phyloP scores from a whole-genome alignment of 108 stramenopile genomes.

The Fragilariopsis cylindrus region DNA sequence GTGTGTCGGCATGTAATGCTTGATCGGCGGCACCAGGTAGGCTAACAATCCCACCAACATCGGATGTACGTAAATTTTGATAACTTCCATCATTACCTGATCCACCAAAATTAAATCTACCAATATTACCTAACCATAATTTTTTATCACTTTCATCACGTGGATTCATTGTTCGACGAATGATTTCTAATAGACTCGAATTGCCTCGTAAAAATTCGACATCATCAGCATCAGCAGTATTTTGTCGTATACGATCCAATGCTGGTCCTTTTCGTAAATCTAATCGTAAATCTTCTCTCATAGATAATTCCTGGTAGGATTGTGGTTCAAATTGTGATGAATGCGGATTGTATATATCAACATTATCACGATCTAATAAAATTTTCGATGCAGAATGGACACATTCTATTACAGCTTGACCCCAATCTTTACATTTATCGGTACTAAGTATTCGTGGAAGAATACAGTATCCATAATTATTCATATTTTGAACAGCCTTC shows the following conservation, averaged over 20 bases:
- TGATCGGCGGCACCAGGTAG: constrained; percentile 83
- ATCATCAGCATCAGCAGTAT: constrained; percentile 18
- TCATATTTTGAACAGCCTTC: constrained; percentile 45
- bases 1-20: constrained; percentile 87
- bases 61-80: constrained; percentile 70
- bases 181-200: constrained; percentile 57
- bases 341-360: constrained; percentile 66
- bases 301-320: constrained; percentile 74
- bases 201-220: constrained; percentile 60
- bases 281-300: constrained; percentile 84
- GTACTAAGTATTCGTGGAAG: constrained; percentile 53
- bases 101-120: constrained; percentile 86
- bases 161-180: constrained; percentile 69
- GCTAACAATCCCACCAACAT: constrained; percentile 81
- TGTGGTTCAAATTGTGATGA: constrained; percentile 51
- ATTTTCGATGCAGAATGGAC: constrained; percentile 56
- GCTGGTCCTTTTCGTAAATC: constrained; percentile 73
- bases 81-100: constrained; percentile 78
- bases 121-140: constrained; percentile 72
- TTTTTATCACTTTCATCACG: constrained; percentile 14
- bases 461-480: constrained; percentile 62
- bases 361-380: constrained; percentile 41
- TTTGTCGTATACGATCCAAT: constrained; percentile 41
- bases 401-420: constrained; percentile 57
- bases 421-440: constrained; percentile 55